Evolutionary conservation across 441 rosid species (phyloP).

Genomic region (Heliophila coronopifolia): DNA sequence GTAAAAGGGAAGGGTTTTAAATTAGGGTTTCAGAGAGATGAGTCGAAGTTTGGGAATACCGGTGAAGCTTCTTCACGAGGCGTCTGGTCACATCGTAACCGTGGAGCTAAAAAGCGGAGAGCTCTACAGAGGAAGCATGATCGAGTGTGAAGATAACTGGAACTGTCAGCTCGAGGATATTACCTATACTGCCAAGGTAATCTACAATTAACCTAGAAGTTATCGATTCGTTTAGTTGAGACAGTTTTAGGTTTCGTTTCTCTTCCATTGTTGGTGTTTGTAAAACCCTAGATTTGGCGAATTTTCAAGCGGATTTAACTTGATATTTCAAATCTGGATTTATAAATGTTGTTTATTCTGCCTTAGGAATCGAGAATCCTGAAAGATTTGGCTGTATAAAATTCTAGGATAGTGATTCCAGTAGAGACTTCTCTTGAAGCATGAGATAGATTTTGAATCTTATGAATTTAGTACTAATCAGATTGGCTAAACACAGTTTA

Average conservation of each 20-base stretch:
- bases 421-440: background rate
- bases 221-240: background rate
- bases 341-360: too few relatives aligned
- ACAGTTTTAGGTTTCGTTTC: background rate
- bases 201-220: background rate
- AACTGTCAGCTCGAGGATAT: slow-evolving; percentile 93
- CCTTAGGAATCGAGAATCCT: too few relatives aligned
- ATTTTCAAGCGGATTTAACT: background rate
- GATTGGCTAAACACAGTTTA: background rate
- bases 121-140: slow-evolving; percentile 92
- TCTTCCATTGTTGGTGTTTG: background rate
- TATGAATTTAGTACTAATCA: background rate
- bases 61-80: slow-evolving; percentile 93
- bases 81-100: slow-evolving; percentile 89
- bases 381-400: background rate
- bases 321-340: too few relatives aligned
- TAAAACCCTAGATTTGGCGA: slow-evolving; percentile 27
- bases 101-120: slow-evolving; percentile 97
- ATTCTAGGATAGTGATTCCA: background rate
- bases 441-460: background rate
- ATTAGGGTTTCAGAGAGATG: slow-evolving; percentile 60
- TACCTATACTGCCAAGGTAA: slow-evolving; percentile 85
- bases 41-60: slow-evolving; percentile 96
- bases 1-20: background rate
- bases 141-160: slow-evolving; percentile 99